These are phyloP conservation scores for Corrigiola litoralis DNA, from an alignment of 179 eudicot genomes.

Conservation along the genomic window DNA sequence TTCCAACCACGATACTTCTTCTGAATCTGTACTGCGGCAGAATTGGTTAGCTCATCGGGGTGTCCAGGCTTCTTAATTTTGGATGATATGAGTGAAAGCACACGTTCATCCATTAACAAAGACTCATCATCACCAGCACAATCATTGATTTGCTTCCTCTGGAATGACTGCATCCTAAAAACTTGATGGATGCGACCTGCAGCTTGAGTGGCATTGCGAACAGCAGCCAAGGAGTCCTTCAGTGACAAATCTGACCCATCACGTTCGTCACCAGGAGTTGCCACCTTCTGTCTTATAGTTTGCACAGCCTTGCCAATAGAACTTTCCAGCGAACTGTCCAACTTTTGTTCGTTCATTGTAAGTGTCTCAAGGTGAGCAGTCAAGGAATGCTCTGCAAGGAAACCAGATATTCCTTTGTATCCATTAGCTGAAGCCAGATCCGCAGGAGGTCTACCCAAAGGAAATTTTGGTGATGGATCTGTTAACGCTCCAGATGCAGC, in stretches of 20 bases:
- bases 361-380: slow-evolving; percentile 49
- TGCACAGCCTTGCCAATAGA: slow-evolving; percentile 37
- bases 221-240: slow-evolving; percentile 56
- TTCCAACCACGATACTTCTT: slow-evolving; percentile 67
- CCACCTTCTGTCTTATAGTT: slow-evolving; percentile 41
- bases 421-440: slow-evolving; percentile 69
- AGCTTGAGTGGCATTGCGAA: slow-evolving; percentile 66
- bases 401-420: slow-evolving; percentile 67
- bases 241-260: slow-evolving; percentile 39
- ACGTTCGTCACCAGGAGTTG: slow-evolving; percentile 34
- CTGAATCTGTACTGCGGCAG: slow-evolving; percentile 66
- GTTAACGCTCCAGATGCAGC: slow-evolving; percentile 56
- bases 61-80: slow-evolving; percentile 44
- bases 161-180: slow-evolving; percentile 60
- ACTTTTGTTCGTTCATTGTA: slow-evolving; percentile 34
- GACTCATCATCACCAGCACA: slow-evolving; percentile 35
- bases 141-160: slow-evolving; percentile 38
- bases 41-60: slow-evolving; percentile 32
- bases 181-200: slow-evolving; percentile 67
- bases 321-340: slow-evolving; percentile 26
- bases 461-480: slow-evolving; percentile 51
- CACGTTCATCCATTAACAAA: slow-evolving; percentile 41
- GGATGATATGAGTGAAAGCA: slow-evolving; percentile 45
- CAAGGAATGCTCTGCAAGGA: slow-evolving; percentile 63
- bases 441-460: slow-evolving; percentile 57